Evolutionary conservation across 2,329 filamentous ascomycete species (phyloP).

Genomic region (Ceratocystis smalleyi): DNA sequence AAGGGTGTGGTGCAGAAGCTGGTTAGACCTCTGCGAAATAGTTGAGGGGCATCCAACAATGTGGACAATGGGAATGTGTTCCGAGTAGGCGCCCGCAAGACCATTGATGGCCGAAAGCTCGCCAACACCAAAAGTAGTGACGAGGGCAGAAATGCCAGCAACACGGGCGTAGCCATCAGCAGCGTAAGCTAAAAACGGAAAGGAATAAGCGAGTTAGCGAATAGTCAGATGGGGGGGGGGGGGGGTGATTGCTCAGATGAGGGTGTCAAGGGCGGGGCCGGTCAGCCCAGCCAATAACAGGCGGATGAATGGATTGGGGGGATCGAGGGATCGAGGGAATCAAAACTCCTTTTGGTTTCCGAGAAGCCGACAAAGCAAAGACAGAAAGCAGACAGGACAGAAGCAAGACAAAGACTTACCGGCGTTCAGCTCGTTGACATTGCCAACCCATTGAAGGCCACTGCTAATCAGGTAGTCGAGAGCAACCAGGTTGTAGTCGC

Average conservation of each 20-base stretch:
- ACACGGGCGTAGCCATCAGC: conserved; percentile 67
- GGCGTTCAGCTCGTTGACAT: conserved; percentile 59
- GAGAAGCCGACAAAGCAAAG: neutral
- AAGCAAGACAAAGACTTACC: conserved; percentile 30
- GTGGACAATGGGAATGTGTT: conserved; percentile 56
- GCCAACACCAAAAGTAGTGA: conserved; percentile 65
- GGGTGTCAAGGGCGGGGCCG: neutral
- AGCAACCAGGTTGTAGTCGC: conserved; percentile 56
- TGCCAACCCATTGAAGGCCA: conserved; percentile 50
- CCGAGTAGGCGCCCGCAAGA: conserved; percentile 57
- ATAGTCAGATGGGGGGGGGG: too few relatives aligned
- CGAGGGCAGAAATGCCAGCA: conserved; percentile 51
- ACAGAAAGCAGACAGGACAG: neutral
- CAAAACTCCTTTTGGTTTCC: neutral
- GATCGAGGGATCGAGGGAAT: conserved; percentile 9
- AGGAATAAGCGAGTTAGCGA: conserved; percentile 18
- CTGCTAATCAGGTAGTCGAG: conserved; percentile 48
- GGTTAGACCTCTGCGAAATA: conserved; percentile 32
- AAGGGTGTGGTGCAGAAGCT: conserved; percentile 51
- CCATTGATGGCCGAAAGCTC: conserved; percentile 61
- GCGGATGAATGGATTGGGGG: conserved; percentile 3
- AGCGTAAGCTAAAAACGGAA: conserved; percentile 42
- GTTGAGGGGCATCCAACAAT: conserved; percentile 42
- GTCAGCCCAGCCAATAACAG: neutral
- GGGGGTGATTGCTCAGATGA: neutral